Evolutionary conservation across 257 asterid species (phyloP).

Genomic region (Solanum pennellii): DNA sequence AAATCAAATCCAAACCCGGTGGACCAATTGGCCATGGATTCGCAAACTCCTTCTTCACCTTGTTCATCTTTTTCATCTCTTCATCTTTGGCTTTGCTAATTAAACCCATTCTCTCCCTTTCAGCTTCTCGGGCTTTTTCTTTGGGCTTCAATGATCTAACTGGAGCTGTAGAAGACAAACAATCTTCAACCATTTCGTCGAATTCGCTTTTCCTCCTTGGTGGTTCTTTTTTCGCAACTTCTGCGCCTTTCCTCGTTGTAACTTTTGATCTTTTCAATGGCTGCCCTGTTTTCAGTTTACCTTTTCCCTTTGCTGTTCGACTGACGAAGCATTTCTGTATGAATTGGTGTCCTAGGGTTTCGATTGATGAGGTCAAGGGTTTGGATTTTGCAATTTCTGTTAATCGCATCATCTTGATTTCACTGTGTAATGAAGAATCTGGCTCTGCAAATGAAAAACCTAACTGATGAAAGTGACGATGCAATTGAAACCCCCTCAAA

Average conservation of each 20-base stretch:
- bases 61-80: constrained; percentile 51
- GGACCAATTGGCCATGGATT: constrained; percentile 57
- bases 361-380: constrained; percentile 28
- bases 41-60: constrained; percentile 30
- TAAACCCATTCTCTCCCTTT: constrained; percentile 78
- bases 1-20: constrained; percentile 68
- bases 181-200: constrained; percentile 54
- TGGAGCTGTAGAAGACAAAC: constrained; percentile 57
- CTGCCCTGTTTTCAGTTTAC: constrained; percentile 50
- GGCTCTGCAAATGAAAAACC: not conserved
- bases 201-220: constrained; percentile 45
- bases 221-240: constrained; percentile 23
- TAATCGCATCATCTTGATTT: constrained; percentile 16
- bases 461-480: not conserved
- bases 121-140: constrained; percentile 54
- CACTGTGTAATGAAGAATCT: not conserved
- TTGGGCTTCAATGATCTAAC: constrained; percentile 65
- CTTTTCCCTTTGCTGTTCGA: constrained; percentile 88
- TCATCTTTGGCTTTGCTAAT: constrained; percentile 50
- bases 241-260: constrained; percentile 47
- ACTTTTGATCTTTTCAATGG: constrained; percentile 55
- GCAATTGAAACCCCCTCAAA: not conserved
- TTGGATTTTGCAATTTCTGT: constrained; percentile 32
- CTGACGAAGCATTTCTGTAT: constrained; percentile 75
- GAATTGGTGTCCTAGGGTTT: constrained; percentile 37